Evolutionary conservation across 306 rosid species (phyloP).

Genomic region (Castanea mollissima): DNA sequence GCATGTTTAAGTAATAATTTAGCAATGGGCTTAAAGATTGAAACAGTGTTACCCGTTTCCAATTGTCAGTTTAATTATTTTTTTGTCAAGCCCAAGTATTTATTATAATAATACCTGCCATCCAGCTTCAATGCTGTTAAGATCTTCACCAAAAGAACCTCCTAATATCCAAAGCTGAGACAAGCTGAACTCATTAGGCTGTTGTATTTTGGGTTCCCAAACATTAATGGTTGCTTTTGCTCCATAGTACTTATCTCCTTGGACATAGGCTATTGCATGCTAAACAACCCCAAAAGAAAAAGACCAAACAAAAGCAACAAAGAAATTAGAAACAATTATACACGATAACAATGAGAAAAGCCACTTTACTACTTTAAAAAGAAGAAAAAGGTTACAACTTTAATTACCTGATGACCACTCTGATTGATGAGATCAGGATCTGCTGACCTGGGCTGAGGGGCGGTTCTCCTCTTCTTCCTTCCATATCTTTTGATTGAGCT

Average conservation of each 20-base stretch:
- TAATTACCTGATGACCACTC: constrained; percentile 93
- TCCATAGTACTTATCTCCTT: constrained; percentile 92
- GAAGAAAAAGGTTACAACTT: neutral
- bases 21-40: neutral
- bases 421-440: constrained; percentile 87
- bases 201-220: constrained; percentile 97
- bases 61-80: neutral
- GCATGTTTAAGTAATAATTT: neutral
- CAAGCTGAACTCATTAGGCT: constrained; percentile 92
- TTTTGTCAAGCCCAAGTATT: neutral
- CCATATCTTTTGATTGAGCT: constrained; percentile 86
- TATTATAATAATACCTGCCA: constrained; percentile 73
- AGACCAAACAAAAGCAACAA: constrained; percentile 4
- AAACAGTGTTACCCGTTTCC: too few species aligned
- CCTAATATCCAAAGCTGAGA: constrained; percentile 97
- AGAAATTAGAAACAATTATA: neutral
- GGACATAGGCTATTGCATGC: constrained; percentile 98
- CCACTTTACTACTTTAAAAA: neutral
- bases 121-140: constrained; percentile 99
- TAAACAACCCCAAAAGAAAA: constrained; percentile 28
- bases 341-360: neutral
- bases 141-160: constrained; percentile 96
- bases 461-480: constrained; percentile 76
- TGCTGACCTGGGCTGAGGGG: constrained; percentile 90
- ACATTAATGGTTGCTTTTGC: constrained; percentile 98